phyloP scores from a whole-genome alignment of 805 yeast species.

The Metschnikowia anglica region DNA sequence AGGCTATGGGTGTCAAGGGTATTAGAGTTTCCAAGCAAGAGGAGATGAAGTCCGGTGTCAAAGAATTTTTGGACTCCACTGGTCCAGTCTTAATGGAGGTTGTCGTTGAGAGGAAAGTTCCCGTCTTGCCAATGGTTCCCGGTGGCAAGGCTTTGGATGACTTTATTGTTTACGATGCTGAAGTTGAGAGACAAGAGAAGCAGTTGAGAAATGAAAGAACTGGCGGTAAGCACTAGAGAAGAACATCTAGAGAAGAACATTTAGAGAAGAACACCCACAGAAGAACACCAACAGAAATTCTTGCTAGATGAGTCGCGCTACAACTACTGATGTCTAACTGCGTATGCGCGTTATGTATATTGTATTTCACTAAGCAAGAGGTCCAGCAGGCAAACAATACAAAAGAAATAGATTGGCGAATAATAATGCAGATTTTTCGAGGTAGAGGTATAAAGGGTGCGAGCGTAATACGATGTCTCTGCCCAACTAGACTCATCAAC shows the following conservation, averaged over 20 bases:
- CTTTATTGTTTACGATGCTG: constrained; percentile 83
- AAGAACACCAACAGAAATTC: too few species aligned
- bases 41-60: constrained; percentile 48
- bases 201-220: constrained; percentile 72
- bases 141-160: constrained; percentile 94
- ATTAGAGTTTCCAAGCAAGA: constrained; percentile 69
- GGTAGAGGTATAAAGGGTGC: too few species aligned
- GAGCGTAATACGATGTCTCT: too few species aligned
- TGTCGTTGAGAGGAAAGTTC: constrained; percentile 85
- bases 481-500: too few species aligned
- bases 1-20: constrained; percentile 89
- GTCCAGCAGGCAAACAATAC: too few species aligned
- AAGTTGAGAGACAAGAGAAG: constrained; percentile 68
- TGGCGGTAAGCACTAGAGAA: constrained; percentile 56
- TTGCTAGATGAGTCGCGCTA: too few species aligned
- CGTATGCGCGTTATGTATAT: too few species aligned
- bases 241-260: neutral
- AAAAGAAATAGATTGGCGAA: too few species aligned
- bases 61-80: constrained; percentile 66
- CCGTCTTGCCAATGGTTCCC: constrained; percentile 98
- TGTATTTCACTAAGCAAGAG: too few species aligned
- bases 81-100: constrained; percentile 94
- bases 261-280: neutral
- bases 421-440: too few species aligned
- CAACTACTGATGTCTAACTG: too few species aligned